Base-by-base conservation (phyloP, 305 asterid species). In the Solanum hybrid region DNA sequence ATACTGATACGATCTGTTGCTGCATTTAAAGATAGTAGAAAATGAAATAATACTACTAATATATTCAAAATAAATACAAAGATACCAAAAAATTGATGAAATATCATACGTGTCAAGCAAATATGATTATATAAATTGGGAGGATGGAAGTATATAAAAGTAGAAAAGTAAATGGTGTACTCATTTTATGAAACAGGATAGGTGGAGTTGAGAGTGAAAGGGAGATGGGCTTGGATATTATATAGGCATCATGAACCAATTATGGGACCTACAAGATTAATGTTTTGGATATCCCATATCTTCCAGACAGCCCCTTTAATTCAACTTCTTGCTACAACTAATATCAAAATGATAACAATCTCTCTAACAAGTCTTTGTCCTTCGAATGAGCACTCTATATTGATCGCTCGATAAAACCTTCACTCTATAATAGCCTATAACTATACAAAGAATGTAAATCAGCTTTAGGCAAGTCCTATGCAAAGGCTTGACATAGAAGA, bases 251-350 rank as follows among this genome's bases (percentile, higher is more conserved):
- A 33, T 85, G 46, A 33, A 57, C 88, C 33, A 57, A 85, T 69
- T 69, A 11, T 11, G 42, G 88, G 77, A 57, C 88, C 77, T 85
- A 57, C 34, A 85, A 57, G 76, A 85, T 85, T 85, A 85, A 85
- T 85, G 76, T 85, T 85, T 85, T 22, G 88, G 88, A 33, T 85
- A 57, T 20, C 76, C 88, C 46, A 33, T 33, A 85, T 85, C 88
- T 85, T 31, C 34, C 73, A 4, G 88, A 85, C 88, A 57, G 14
- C 13, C 51, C 42, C 13, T 33, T 85, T 64, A 57, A 31, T 57
- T 33, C 10, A 20, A 57, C 9, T 29, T 33, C 5, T 84, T 84
- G 31, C 12, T 51, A 20, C 29, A 10, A 69, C 20, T 40, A 83
- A 34, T 77, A 35, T 22, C 84, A 35, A 40, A 83, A 82, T 42